These are phyloP conservation scores for Malus fusca DNA, from an alignment of 306 rosid species.

Conservation along the genomic window DNA sequence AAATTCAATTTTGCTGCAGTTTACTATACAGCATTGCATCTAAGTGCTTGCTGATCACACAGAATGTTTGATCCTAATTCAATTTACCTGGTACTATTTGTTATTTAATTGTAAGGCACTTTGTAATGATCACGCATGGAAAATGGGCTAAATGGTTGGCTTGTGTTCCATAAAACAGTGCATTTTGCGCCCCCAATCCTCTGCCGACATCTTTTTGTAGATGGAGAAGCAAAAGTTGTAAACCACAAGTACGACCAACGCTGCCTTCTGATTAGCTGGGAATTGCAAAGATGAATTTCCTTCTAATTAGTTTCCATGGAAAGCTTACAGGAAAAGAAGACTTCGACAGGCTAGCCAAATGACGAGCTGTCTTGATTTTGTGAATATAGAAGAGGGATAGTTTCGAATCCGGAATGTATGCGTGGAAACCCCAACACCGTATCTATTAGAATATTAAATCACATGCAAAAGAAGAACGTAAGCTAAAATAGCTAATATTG, in stretches of 20 bases:
- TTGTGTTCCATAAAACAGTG: background rate
- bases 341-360: no score
- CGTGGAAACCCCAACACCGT: accelerated
- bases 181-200: background rate
- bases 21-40: background rate
- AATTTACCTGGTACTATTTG: background rate
- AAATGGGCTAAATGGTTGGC: background rate
- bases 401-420: no score
- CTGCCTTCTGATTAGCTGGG: background rate
- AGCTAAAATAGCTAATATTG: no score
- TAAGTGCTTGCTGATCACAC: background rate
- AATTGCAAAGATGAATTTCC: constrained; percentile 1
- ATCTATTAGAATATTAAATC: no score
- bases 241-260: background rate
- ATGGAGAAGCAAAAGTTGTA: background rate
- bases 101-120: background rate
- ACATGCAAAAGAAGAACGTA: no score
- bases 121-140: background rate
- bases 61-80: background rate
- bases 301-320: background rate
- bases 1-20: background rate
- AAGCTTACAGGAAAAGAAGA: no score
- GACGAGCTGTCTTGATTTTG: no score
- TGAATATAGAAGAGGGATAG: no score
- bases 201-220: background rate